Conservation (phyloP, 1,139 yeast species). For the Nematodospora anomalae region DNA sequence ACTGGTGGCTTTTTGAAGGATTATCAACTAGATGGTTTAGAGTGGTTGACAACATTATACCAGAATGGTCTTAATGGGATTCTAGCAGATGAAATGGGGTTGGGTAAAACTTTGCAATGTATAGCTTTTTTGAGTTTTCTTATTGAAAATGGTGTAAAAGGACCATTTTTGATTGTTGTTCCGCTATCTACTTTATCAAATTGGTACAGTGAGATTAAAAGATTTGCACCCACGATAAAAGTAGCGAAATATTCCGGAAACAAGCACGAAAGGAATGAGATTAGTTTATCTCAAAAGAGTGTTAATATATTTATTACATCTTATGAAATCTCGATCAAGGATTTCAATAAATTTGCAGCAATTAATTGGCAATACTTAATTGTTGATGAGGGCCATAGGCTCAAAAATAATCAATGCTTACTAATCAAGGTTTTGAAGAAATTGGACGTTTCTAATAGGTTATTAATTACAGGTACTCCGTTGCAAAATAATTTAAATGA, state of each 20-base stretch:
- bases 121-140: constrained; percentile 75
- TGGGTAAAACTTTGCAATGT: constrained; percentile 89
- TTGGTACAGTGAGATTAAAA: constrained; percentile 72
- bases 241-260: constrained; percentile 67
- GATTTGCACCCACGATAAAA: constrained; percentile 71
- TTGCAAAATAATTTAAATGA: constrained; percentile 86
- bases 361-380: constrained; percentile 78
- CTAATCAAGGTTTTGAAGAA: constrained; percentile 69
- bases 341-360: constrained; percentile 51
- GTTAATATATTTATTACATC: constrained; percentile 64
- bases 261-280: constrained; percentile 51
- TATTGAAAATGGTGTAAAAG: constrained; percentile 74
- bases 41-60: constrained; percentile 84
- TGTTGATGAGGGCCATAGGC: constrained; percentile 95
- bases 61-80: constrained; percentile 95
- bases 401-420: constrained; percentile 78
- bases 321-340: constrained; percentile 77
- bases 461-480: constrained; percentile 90
- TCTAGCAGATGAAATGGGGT: constrained; percentile 95
- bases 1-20: constrained; percentile 72
- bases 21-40: constrained; percentile 86
- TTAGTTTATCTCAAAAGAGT: constrained; percentile 22
- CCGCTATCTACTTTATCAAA: constrained; percentile 86
- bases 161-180: constrained; percentile 84
- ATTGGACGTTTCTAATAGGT: constrained; percentile 64